Base-by-base conservation (phyloP, 2,329 filamentous ascomycete species). In the Fusarium udum region DNA sequence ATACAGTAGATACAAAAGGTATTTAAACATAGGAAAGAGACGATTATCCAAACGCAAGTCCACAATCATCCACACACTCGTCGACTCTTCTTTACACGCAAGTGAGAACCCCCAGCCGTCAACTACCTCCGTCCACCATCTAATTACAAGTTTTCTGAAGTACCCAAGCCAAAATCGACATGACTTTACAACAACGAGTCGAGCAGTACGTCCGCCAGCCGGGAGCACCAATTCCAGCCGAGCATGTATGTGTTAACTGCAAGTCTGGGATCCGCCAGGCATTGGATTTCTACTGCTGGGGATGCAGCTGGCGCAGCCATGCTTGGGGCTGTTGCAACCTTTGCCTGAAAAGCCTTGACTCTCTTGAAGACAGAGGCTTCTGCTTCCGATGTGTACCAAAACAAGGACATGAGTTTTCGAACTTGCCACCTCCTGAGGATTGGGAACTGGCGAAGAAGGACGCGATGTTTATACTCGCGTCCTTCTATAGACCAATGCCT, bases 171-270 rank as follows among this genome's bases (percentile, higher is more conserved):
- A 24, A 36, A 20, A n/a, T 24, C 40, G 26, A 28, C 32, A 58
- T 51, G 56, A 36, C 34, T n/a, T 7, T 26, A 8, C 16, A 34
- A 48, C 24, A 26, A 8, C 20, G 26, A 7, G 24, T 58, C 6
- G 42, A 58, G 6, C 13, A 58, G 24, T 58, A 58, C 26, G 24
- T 36, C 13, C 7, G 10, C 11, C 2, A n/a, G 14, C 16, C 34
- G 11, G 32, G 24, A 20, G 20, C 11, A 8, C 51, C 34, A n/a
- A 24, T 37, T 4, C 56, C 42, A 18, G 24, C 7, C 13, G 42
- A 51, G 20, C 42, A 58, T 18, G 42, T 51, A 18, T 69, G 67
- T 36, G 43, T 70, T 9, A 66, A 51, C 15, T 70, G 64, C 24
- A 31, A 28, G 5, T 48, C n/a, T 22, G n/a, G 46, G 20, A 43